These are phyloP conservation scores for Plasmodium relictum DNA, from an alignment of 169 alveolate genomes.

Conservation along the genomic window DNA sequence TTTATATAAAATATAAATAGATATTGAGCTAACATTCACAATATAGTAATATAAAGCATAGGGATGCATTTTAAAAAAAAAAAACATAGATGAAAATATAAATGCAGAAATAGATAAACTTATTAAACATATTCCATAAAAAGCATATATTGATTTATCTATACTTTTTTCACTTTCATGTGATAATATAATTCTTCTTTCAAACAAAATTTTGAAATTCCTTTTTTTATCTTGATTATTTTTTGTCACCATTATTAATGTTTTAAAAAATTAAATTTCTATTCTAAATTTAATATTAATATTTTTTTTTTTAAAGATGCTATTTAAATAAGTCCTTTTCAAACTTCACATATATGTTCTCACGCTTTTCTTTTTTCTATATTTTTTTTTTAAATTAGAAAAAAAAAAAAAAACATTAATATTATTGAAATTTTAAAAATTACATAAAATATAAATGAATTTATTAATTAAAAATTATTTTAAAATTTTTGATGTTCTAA, in stretches of 20 bases:
- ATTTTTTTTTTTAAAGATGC: background rate
- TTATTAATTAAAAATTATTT: no score
- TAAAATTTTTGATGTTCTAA: no score
- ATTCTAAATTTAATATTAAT: background rate
- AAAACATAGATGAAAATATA: conserved; percentile 42
- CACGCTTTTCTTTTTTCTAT: conserved; percentile 77
- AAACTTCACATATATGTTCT: conserved; percentile 51
- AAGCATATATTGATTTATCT: conserved; percentile 53
- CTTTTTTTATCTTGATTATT: conserved; percentile 43
- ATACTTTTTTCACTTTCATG: conserved; percentile 39
- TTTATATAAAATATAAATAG: conserved; percentile 51
- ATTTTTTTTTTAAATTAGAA: background rate
- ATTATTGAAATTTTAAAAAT: background rate
- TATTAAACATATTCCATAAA: conserved; percentile 71
- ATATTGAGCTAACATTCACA: conserved; percentile 63
- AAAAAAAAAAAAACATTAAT: conserved; percentile 5
- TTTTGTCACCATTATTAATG: conserved; percentile 35
- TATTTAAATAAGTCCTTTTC: conserved; percentile 65
- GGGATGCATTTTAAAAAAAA: conserved; percentile 77
- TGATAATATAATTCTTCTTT: conserved; percentile 66
- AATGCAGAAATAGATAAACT: conserved; percentile 20
- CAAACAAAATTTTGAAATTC: conserved; percentile 67
- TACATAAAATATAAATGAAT: background rate
- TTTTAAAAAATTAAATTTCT: background rate
- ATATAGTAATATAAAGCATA: conserved; percentile 60